phyloP scores from a whole-genome alignment of 140 eudicot genomes.

The Oenanthe javanica region DNA sequence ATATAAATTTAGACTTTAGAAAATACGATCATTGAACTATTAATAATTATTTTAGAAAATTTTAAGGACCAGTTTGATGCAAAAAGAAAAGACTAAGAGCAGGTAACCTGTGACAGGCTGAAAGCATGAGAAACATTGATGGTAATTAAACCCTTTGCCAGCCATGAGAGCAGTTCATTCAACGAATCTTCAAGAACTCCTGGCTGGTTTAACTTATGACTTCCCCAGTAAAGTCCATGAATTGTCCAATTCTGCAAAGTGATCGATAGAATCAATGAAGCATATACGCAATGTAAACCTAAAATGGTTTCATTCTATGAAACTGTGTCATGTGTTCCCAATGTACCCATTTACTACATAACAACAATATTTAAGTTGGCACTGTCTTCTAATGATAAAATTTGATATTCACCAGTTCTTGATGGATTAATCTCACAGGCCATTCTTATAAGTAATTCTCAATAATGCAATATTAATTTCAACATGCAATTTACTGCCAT shows the following conservation, averaged over 20 bases:
- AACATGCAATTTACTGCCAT: background rate
- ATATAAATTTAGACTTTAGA: background rate
- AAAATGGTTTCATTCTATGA: background rate
- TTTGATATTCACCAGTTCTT: background rate
- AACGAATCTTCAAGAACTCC: constrained; percentile 68
- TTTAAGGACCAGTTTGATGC: background rate
- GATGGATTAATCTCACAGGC: background rate
- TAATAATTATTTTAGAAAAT: background rate
- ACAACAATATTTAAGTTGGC: background rate
- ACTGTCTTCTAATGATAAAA: background rate
- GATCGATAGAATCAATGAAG: background rate
- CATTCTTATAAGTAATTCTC: background rate
- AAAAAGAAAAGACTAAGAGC: background rate
- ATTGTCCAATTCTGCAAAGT: constrained; percentile 80
- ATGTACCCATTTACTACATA: background rate
- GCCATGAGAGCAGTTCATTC: constrained; percentile 77
- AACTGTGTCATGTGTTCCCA: background rate
- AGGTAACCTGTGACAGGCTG: constrained; percentile 60
- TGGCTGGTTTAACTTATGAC: constrained; percentile 48
- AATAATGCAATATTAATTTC: background rate
- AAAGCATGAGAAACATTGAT: constrained; percentile 66
- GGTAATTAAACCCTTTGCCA: constrained; percentile 60
- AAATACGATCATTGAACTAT: background rate
- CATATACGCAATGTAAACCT: background rate
- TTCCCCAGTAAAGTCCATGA: constrained; percentile 98